phyloP scores from a whole-genome alignment of 805 yeast species.

The Zygosaccharomyces siamensis region DNA sequence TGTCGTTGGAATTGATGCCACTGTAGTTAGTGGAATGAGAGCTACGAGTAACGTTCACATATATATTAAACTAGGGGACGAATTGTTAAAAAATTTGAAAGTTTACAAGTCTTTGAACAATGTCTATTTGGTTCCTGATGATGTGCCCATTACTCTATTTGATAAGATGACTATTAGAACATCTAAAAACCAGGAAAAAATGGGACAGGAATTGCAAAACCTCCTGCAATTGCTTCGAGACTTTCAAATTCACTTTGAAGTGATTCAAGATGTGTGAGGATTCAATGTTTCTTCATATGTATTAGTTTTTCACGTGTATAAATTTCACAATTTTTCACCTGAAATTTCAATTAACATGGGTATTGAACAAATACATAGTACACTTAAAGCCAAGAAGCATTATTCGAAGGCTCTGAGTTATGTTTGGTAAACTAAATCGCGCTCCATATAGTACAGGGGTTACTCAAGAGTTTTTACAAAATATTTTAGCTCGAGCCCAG shows the following conservation, averaged over 20 bases:
- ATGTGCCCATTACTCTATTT: slow-evolving; percentile 30
- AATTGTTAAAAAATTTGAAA: slow-evolving; percentile 35
- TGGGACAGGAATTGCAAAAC: background rate
- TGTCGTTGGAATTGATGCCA: slow-evolving; percentile 38
- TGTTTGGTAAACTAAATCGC: slow-evolving; percentile 7
- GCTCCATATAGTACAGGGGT: slow-evolving; percentile 24
- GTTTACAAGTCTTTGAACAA: slow-evolving; percentile 67
- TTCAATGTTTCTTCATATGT: background rate
- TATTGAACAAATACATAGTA: background rate
- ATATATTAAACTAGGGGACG: slow-evolving; percentile 51
- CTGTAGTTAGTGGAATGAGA: slow-evolving; percentile 72
- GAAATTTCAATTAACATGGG: background rate
- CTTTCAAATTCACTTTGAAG: slow-evolving; percentile 13
- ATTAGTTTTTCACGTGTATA: background rate
- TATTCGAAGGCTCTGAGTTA: background rate
- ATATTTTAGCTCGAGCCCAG: slow-evolving; percentile 30
- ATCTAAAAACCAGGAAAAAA: background rate
- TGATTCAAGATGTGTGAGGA: background rate
- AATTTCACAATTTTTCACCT: background rate
- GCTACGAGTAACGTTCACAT: slow-evolving; percentile 50
- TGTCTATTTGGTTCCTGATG: slow-evolving; percentile 66
- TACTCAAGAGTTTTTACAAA: slow-evolving; percentile 31
- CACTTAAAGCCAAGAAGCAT: background rate
- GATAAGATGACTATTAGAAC: slow-evolving; percentile 22
- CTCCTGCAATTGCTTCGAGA: slow-evolving; percentile 5